Evolutionary conservation across 306 rosid species (phyloP), one percentile per base, ranked within the genome.

Genomic region (Alnus glutinosa): DNA sequence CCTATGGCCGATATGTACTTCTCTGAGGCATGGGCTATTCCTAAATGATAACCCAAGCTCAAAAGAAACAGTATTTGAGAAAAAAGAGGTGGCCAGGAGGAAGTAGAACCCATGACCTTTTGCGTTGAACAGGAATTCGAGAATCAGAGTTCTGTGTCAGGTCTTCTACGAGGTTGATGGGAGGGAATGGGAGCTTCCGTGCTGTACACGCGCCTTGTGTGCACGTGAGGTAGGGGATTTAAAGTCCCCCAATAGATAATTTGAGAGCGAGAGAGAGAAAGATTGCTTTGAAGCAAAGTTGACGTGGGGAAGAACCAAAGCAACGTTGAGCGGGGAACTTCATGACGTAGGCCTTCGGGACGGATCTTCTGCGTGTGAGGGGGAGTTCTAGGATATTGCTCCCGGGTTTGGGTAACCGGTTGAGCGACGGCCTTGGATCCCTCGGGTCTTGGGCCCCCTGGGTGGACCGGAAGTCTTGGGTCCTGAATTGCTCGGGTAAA

Each of bases 1-100:
- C 93, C 93, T 5, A 89, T 55, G 12, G 79, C 87, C 4, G 87
- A 84, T 70, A 82, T 55, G 69, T 79, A 88, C 50, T 72, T 15
- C 4, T 55, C 76, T n/a, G 86, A 77, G 39, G 69, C 70, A 54
- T 68, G 54, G 66, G 74, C 50, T 23, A 23, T 23, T 23, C 28
- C 28, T 18, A 52, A 13, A 48, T 34, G 12, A 49, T 46, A 42
- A 14, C 19, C 75, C 55, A 78, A 58, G 71, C 39, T 42, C 51
- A 72, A 19, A 9, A 34, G 75, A 5, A 83, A 54, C 9, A 83
- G 34, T 19, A 73, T 82, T 42, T 47, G 71, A 63, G 54, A 74
- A 73, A 77, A 74, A 73, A 77, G 36, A 47, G 77, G 37, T 37
- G 32, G 54, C 66, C 51, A 59, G 12, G 71, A 55, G 78, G 48